Percentiles rank a stretch among this genome's conserved stretches.
Conservation (phyloP, 2,329 filamentous ascomycete species). For the Teratosphaeria pseudoeucalypti region DNA sequence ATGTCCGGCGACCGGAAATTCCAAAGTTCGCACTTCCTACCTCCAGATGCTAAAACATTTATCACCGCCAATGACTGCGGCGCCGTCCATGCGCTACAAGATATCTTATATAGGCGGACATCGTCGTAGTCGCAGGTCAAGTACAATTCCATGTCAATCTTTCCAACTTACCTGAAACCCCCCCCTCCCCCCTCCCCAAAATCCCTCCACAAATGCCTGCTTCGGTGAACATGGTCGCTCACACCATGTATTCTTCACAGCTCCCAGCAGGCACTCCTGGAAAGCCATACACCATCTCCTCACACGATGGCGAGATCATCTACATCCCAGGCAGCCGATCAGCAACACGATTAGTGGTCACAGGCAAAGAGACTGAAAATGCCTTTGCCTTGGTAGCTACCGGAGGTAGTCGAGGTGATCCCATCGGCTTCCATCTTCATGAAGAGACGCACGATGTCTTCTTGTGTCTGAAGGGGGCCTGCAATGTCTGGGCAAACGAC, state of each 20-base stretch:
- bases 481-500: conserved; percentile 51
- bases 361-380: conserved; percentile 42
- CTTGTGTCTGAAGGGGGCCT: conserved; percentile 43
- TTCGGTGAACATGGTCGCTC: not conserved
- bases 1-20: not conserved
- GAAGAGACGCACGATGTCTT: conserved; percentile 49
- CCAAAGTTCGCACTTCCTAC: not conserved
- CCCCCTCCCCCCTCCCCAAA: not conserved
- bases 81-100: not conserved
- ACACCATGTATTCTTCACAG: not conserved
- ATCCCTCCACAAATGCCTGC: not conserved
- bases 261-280: conserved; percentile 12
- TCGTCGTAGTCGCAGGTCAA: not conserved
- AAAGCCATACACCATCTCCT: conserved; percentile 17
- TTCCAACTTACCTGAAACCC: not conserved
- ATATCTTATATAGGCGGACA: not conserved
- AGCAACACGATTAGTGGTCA: conserved; percentile 41
- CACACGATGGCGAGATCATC: conserved; percentile 39
- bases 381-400: conserved; percentile 43
- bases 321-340: conserved; percentile 45
- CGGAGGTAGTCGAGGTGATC: conserved; percentile 37
- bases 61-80: not conserved
- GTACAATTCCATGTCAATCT: not conserved
- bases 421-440: conserved; percentile 48
- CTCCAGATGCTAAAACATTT: not conserved